Percentiles rank a stretch among this genome's conserved stretches.
These are phyloP conservation scores for Neofusicoccum cordaticola DNA, from an alignment of 2,329 filamentous ascomycete genomes.

Conservation along the genomic window DNA sequence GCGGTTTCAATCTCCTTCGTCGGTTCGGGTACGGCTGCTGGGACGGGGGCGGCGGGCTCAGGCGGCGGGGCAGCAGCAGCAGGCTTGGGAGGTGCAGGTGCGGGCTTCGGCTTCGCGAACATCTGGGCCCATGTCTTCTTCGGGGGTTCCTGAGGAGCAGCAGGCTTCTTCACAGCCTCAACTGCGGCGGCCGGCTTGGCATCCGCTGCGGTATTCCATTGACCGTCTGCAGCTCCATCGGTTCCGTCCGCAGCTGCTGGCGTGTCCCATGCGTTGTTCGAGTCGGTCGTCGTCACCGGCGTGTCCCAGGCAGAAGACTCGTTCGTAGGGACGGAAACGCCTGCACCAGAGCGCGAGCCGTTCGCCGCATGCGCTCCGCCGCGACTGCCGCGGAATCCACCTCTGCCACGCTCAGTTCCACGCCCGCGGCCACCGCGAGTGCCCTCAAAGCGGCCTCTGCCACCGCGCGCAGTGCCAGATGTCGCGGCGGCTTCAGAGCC, in stretches of 20 bases:
- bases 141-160: conserved; percentile 33
- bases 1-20: conserved; percentile 37
- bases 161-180: conserved; percentile 33
- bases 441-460: conserved; percentile 19
- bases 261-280: conserved; percentile 24
- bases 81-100: conserved; percentile 45
- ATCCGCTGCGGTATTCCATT: conserved; percentile 40
- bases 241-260: conserved; percentile 21
- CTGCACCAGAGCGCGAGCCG: conserved; percentile 49
- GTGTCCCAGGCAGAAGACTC: conserved; percentile 65
- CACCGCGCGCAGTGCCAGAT: not conserved
- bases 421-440: conserved; percentile 59
- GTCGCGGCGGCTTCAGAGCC: conserved; percentile 43
- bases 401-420: conserved; percentile 57
- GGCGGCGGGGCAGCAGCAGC: conserved; percentile 34
- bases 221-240: conserved; percentile 39
- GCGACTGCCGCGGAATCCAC: conserved; percentile 56
- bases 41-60: conserved; percentile 36
- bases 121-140: conserved; percentile 56
- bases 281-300: conserved; percentile 27
- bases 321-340: conserved; percentile 65
- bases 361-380: conserved; percentile 62
- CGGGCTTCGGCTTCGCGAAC: conserved; percentile 48
- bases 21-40: conserved; percentile 32
- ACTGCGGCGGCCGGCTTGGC: conserved; percentile 27